These are phyloP conservation scores for Geranium brycei DNA, from an alignment of 345 rosid species.

Conservation along the genomic window DNA sequence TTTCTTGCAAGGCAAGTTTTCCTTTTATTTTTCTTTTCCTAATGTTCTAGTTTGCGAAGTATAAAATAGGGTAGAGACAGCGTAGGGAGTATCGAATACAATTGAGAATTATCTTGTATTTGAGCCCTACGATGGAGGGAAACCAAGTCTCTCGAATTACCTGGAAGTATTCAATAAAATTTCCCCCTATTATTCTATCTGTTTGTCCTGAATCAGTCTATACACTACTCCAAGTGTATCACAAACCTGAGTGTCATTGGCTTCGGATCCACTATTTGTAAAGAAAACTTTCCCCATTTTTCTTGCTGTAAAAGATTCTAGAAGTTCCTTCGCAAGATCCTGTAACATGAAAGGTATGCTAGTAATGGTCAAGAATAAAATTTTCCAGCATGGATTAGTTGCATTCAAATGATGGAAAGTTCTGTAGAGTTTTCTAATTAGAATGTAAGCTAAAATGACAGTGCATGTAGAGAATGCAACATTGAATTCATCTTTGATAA, in stretches of 20 bases:
- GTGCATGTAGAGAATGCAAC: background rate
- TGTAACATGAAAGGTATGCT: constrained; percentile 17
- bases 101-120: no score
- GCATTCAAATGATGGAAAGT: background rate
- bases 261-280: constrained; percentile 94
- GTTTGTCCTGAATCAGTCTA: no score
- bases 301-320: constrained; percentile 64
- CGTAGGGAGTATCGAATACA: no score
- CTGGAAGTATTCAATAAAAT: no score
- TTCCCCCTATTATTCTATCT: no score
- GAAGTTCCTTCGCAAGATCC: constrained; percentile 91
- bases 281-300: constrained; percentile 88
- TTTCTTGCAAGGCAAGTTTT: no score
- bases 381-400: background rate
- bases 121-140: no score
- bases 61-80: no score
- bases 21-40: no score
- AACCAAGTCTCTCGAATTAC: no score
- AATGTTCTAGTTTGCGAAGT: no score
- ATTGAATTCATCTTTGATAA: background rate
- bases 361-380: background rate
- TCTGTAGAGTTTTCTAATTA: background rate
- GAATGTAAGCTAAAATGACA: background rate
- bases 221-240: no score
- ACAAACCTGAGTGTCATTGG: constrained; percentile 86